These are phyloP conservation scores for Pythium volutum DNA, from an alignment of 352 stramenopile genomes.

Conservation along the genomic window DNA sequence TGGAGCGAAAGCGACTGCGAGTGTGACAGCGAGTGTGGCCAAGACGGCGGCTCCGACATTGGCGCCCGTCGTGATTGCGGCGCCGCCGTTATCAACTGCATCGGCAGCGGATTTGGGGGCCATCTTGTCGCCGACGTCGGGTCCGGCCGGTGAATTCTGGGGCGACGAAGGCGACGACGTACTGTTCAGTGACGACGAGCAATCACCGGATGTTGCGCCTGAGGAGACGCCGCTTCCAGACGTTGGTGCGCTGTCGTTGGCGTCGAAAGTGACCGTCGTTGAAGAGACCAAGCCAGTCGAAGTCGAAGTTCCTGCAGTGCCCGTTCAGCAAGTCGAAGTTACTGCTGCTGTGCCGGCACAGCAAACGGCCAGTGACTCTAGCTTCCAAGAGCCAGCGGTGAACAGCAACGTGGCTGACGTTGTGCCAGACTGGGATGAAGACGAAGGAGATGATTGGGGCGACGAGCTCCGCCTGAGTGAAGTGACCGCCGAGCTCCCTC, in stretches of 20 bases:
- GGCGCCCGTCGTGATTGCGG: neutral
- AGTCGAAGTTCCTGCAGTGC: too few species aligned
- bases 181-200: slow-evolving; percentile 62
- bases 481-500: neutral
- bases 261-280: neutral
- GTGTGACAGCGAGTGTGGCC: neutral
- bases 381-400: neutral
- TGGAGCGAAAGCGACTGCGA: neutral
- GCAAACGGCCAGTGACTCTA: neutral
- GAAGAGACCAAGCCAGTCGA: neutral
- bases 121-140: slow-evolving; percentile 20
- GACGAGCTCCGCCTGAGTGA: neutral
- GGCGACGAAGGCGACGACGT: slow-evolving; percentile 50
- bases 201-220: slow-evolving; percentile 30
- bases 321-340: too few species aligned
- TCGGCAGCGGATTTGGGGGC: slow-evolving; percentile 26
- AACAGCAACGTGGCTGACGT: neutral
- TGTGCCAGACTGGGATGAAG: neutral
- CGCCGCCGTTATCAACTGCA: slow-evolving; percentile 1
- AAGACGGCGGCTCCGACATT: neutral
- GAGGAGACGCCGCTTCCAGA: slow-evolving; percentile 14
- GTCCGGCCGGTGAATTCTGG: slow-evolving; percentile 55
- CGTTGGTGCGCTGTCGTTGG: slow-evolving; percentile 10
- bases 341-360: neutral
- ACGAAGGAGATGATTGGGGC: neutral